Base-by-base conservation (phyloP, 2,329 filamentous ascomycete species). In the Diaporthe australafricana region DNA sequence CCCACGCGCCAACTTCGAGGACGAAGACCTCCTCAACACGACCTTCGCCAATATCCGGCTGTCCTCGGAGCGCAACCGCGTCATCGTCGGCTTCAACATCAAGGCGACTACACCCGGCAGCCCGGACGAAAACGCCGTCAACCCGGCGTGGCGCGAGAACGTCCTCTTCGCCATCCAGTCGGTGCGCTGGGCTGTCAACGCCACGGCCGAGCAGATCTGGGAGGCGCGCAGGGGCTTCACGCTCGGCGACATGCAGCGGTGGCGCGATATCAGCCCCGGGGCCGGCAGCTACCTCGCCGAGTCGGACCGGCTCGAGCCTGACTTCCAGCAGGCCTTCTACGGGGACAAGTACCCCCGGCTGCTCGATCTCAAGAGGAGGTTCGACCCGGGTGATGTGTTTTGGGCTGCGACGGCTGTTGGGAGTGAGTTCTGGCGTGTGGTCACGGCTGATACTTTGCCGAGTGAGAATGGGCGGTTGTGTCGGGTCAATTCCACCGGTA, bases 61-160 rank as follows among this genome's bases (percentile, higher is more conserved):
- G 27, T 65, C 60, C 1, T 50, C 60, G 45, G 45, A 65, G 45
- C 6, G n/a, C 11, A 20, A 27, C 45, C 45, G 30, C 45, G 45
- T 8, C 60, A 27, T 65, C 30, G 45, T 50, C 45, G 60, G 45
- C 45, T 65, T 65, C 60, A 65, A 65, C 60, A 38, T 65, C 45
- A 65, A 65, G 60, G 60, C 60, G 7, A 25, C n/a, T 12, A 25
- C 27, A 75, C 77, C 3, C 1, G 60, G 12, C 45, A 5, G 63
- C 80, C 74, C 77, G 76, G 80, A 81, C 60, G n/a, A n/a, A n/a
- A 86, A 83, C 17, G 82, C 84, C 7, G 80, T 87, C 48, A 86
- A 86, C 75, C 84, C 86, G 5, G 86, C 85, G 1, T 88, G 86
- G 86, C 81, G 87, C 52, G 78, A 80, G 7, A 80, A 84, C 2